A percentile compares a stretch with the other conserved stretches of the same genome.
Conservation (phyloP, 2,329 filamentous ascomycete genomes). For the Sarocladium oryzae region DNA sequence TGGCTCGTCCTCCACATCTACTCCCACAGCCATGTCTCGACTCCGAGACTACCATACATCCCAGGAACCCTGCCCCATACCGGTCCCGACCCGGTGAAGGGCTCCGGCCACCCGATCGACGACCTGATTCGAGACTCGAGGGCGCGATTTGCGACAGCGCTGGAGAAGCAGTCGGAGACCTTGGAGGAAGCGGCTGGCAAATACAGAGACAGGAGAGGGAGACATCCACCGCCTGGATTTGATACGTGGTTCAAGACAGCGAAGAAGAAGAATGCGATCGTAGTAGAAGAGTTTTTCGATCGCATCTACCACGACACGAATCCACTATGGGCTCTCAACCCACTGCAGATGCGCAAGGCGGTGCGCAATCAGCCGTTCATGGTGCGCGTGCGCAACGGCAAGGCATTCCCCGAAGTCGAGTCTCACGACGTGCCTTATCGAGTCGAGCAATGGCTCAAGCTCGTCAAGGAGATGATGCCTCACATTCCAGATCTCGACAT, state of each 20-base stretch:
- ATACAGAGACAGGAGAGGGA: slow-evolving; percentile 49
- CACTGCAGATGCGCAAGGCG: slow-evolving; percentile 29
- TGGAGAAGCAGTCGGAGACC: slow-evolving; percentile 40
- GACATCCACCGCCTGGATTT: slow-evolving; percentile 58
- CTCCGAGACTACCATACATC: not conserved
- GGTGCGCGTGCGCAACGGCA: slow-evolving; percentile 41
- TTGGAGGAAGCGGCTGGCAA: slow-evolving; percentile 46
- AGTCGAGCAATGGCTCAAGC: slow-evolving; percentile 40
- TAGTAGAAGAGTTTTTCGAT: slow-evolving; percentile 59
- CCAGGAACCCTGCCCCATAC: not conserved
- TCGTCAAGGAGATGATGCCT: slow-evolving; percentile 45
- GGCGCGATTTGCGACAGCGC: slow-evolving; percentile 32
- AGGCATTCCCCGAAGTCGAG: slow-evolving; percentile 23
- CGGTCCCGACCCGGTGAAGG: not conserved
- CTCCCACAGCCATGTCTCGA: not conserved
- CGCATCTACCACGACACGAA: slow-evolving; percentile 57
- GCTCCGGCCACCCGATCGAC: slow-evolving; percentile 34
- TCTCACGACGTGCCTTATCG: slow-evolving; percentile 31
- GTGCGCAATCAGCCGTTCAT: slow-evolving; percentile 38
- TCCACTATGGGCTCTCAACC: slow-evolving; percentile 53
- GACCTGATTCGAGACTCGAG: slow-evolving; percentile 41
- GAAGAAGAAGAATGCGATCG: slow-evolving; percentile 40
- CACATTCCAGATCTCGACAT: slow-evolving; percentile 60
- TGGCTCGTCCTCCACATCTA: slow-evolving; percentile 2
- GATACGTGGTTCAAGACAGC: slow-evolving; percentile 53